These are phyloP conservation scores for Umbelopsis isabellina DNA, from an alignment of 192 early-diverging fungal species.

Conservation along the genomic window DNA sequence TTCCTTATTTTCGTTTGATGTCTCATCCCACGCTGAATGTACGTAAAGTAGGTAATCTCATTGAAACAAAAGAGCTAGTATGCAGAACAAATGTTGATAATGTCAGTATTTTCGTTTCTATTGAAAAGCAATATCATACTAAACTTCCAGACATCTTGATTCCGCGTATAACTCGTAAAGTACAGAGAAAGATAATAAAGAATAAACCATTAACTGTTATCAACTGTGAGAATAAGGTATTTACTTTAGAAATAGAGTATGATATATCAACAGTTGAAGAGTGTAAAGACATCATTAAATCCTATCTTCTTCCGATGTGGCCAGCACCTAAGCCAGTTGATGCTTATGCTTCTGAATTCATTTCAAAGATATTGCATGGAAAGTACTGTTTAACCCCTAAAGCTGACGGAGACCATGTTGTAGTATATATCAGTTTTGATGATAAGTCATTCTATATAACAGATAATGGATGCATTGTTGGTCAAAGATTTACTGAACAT, in stretches of 20 bases:
- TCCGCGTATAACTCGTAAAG: neutral
- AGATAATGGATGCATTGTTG: neutral
- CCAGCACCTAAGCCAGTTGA: neutral
- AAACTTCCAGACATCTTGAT: neutral
- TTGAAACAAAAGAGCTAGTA: slow-evolving; percentile 1
- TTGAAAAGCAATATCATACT: neutral
- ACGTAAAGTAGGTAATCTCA: neutral
- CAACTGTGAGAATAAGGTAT: neutral
- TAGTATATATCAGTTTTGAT: neutral
- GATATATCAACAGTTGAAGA: slow-evolving; percentile 1
- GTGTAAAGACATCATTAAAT: neutral
- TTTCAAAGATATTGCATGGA: neutral
- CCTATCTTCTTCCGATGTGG: neutral
- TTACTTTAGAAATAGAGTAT: neutral
- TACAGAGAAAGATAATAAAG: neutral
- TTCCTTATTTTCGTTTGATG: neutral
- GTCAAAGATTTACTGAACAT: neutral
- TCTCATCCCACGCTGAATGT: neutral
- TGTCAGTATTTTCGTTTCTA: neutral
- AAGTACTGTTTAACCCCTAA: slow-evolving; percentile 1
- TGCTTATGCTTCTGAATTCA: slow-evolving; percentile 2
- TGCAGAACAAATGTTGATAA: neutral
- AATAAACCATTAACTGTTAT: neutral
- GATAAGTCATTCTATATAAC: neutral
- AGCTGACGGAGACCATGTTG: neutral